These are phyloP conservation scores for Boletus insuetus DNA, from an alignment of 768 basidiomycete genomes.

Conservation along the genomic window DNA sequence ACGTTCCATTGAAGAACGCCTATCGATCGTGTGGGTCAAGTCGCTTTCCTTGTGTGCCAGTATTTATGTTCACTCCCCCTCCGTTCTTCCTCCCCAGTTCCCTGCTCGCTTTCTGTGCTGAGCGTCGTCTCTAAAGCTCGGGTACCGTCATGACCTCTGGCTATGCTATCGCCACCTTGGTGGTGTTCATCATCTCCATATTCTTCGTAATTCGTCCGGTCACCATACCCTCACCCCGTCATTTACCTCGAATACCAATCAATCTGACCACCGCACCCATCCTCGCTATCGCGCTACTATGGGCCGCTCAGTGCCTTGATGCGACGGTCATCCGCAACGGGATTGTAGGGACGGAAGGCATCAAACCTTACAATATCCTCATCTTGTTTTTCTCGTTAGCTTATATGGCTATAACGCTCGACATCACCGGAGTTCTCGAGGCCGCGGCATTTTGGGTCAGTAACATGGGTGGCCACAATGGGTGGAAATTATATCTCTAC, in stretches of 20 bases:
- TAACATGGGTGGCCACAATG: slow-evolving; percentile 70
- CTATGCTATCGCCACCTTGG: slow-evolving; percentile 46
- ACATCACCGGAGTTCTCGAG: slow-evolving; percentile 82
- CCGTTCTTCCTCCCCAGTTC: not conserved
- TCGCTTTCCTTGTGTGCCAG: not conserved
- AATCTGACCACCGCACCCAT: slow-evolving; percentile 57
- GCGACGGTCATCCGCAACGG: slow-evolving; percentile 59
- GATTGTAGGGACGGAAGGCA: slow-evolving; percentile 74
- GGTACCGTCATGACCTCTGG: slow-evolving; percentile 37
- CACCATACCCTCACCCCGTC: slow-evolving; percentile 38
- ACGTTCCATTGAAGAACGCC: not conserved
- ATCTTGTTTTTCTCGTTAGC: slow-evolving; percentile 90
- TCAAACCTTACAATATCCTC: slow-evolving; percentile 91
- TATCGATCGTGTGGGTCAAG: not conserved
- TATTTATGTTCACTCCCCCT: not conserved
- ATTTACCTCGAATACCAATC: slow-evolving; percentile 36
- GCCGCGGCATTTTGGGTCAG: slow-evolving; percentile 89
- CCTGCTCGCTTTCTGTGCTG: not conserved
- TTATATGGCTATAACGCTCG: slow-evolving; percentile 90
- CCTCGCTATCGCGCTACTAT: slow-evolving; percentile 48
- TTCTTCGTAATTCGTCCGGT: slow-evolving; percentile 49
- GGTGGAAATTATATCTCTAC: slow-evolving; percentile 70
- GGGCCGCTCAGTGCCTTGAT: slow-evolving; percentile 54
- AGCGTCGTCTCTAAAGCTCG: not conserved
- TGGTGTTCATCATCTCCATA: slow-evolving; percentile 53